Base-by-base conservation (phyloP, 345 rosid species). In the Garcia nutans region DNA sequence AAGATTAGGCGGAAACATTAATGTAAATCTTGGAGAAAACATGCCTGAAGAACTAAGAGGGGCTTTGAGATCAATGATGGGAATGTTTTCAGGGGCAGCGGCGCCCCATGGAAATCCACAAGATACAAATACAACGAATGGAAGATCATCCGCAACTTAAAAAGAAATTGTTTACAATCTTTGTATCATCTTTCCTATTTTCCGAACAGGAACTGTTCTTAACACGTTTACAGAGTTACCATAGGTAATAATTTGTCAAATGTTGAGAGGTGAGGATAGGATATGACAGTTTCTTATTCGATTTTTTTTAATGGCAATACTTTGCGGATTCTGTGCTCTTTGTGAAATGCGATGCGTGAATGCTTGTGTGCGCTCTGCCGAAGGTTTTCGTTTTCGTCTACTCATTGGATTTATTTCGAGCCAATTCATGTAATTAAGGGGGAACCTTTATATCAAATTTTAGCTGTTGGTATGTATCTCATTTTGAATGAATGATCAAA, bases 31-130 rank as follows among this genome's bases (percentile, higher is more conserved):
- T 0, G 87, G 83, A 73, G 87, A 83, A 65, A 80, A 65, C 45
- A 73, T 86, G 76, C 88, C 93, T 1, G 84, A 82, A 59, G 93
- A 91, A 47, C 42, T 93, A 26, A 79, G 85, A 0, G 92, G 88
- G 26, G 92, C 93, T 19, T 78, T 91, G 77, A 83, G 88, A 76
- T 88, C 93, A 20, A 59, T 89, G 83, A 91, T 93, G 94, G 87
- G 81, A 31, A 87, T 90, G 93, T 87, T 93, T 68, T 78, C 93
- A 24, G 92, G 92, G 31, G 79, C 89, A 28, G 71, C 92, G 2
- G 72, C 72, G 31, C 75, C 84, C 11, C 84, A 66, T 5, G 85
- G 80, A 81, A 76, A 86, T 71, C 31, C 86, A 62, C 88, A 84
- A 68, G 86, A 78, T 68, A 24, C 72, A 65, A 57, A 65, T 33